These are phyloP conservation scores for Drechmeria coniospora DNA, from an alignment of 2,329 filamentous ascomycete genomes.

Conservation along the genomic window DNA sequence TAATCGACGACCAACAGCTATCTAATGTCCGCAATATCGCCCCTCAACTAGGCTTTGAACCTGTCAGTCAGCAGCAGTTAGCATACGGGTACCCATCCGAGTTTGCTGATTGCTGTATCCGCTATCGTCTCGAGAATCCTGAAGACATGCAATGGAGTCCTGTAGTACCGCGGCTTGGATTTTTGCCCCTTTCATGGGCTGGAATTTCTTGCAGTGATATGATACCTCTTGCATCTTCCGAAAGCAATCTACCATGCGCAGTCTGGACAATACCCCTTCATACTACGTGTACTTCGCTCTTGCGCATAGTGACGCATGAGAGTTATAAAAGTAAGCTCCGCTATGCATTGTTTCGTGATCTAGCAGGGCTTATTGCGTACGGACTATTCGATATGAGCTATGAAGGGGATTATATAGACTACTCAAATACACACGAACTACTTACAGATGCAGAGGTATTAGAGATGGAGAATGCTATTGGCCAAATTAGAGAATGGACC, in stretches of 20 bases:
- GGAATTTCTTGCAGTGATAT: not conserved
- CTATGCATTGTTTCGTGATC: not conserved
- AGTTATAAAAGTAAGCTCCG: not conserved
- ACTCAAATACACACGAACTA: not conserved
- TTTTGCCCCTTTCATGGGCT: conserved; percentile 1
- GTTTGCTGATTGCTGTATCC: not conserved
- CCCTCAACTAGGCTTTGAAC: not conserved
- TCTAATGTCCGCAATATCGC: not conserved
- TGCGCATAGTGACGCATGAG: not conserved
- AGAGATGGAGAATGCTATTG: conserved; percentile 1
- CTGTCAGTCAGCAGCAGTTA: not conserved
- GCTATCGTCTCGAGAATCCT: not conserved
- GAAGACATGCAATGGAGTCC: not conserved
- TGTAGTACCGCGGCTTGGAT: not conserved
- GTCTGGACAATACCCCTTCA: not conserved
- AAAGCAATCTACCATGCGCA: not conserved
- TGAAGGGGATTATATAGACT: not conserved
- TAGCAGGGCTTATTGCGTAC: not conserved
- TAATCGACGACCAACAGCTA: not conserved
- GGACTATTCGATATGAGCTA: conserved; percentile 1
- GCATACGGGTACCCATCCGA: not conserved
- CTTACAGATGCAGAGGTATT: not conserved
- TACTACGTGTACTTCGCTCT: not conserved
- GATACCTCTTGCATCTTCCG: not conserved
- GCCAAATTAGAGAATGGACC: conserved; percentile 1